Evolutionary conservation across 108 stramenopile genomes (phyloP).

Genomic region (Pseudonitzschia multiseries): DNA sequence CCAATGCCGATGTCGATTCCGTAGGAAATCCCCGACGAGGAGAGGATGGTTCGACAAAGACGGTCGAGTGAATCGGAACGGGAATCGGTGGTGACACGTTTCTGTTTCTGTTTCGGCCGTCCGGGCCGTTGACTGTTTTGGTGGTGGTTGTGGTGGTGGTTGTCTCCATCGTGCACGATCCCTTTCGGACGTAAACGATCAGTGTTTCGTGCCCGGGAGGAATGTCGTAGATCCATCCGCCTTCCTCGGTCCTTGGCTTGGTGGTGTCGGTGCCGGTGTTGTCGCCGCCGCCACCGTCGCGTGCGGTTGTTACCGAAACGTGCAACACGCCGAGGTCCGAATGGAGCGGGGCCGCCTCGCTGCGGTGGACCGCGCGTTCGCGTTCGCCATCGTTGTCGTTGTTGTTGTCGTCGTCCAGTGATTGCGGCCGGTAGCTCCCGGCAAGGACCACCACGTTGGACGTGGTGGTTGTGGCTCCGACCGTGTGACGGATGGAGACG

Average conservation of each 20-base stretch:
- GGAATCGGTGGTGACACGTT: background rate
- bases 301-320: constrained; percentile 22
- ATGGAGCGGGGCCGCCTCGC: constrained; percentile 6
- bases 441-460: constrained; percentile 23
- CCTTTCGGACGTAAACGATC: constrained; percentile 64
- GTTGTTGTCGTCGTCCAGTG: background rate
- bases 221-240: constrained; percentile 51
- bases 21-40: no score
- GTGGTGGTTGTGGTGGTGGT: background rate
- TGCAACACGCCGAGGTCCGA: constrained; percentile 55
- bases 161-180: constrained; percentile 33
- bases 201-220: constrained; percentile 55
- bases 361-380: background rate
- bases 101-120: no score
- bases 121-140: background rate
- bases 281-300: no score
- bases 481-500: constrained; percentile 18
- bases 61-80: constrained; percentile 57
- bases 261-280: background rate
- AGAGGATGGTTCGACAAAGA: constrained; percentile 37
- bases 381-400: constrained; percentile 44
- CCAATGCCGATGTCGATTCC: no score
- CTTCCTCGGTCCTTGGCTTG: background rate
- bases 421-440: constrained; percentile 13
- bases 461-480: constrained; percentile 25